phyloP scores from a whole-genome alignment of 768 basidiomycete genomes.

The Kwoniella sp. region DNA sequence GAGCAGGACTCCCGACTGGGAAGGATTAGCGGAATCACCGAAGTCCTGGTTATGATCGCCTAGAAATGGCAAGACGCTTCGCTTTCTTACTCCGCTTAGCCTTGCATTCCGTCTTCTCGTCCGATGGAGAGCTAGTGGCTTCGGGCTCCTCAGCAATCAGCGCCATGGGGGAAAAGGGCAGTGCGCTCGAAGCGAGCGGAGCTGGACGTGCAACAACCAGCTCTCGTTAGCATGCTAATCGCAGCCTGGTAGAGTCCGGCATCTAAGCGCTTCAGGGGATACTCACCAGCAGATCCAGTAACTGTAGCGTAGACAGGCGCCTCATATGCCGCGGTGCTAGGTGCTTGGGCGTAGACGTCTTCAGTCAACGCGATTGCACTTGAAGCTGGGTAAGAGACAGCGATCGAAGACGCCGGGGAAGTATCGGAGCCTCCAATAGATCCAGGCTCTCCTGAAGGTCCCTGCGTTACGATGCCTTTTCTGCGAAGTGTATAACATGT shows the following conservation, averaged over 20 bases:
- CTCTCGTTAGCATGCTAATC: no score
- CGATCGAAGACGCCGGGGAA: not conserved
- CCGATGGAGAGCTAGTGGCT: not conserved
- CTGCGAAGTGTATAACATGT: not conserved
- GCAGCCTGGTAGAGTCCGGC: no score
- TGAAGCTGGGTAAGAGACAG: not conserved
- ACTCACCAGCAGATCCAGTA: not conserved
- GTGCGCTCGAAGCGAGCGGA: not conserved
- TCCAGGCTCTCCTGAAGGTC: constrained; percentile 8
- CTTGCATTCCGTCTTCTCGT: not conserved
- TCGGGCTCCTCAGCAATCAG: not conserved
- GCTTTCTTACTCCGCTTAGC: not conserved
- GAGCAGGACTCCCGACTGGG: no score
- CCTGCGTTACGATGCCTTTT: constrained; percentile 1
- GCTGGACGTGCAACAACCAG: not conserved
- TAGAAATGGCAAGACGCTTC: not conserved
- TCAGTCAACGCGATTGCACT: not conserved
- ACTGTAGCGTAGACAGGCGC: not conserved
- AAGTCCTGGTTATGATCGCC: no score
- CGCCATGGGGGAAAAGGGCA: not conserved
- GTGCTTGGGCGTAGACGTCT: not conserved
- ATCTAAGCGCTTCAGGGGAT: not conserved
- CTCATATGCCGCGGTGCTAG: not conserved
- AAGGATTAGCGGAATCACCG: no score
- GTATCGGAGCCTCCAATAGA: not conserved